Percentiles rank a stretch among this genome's conserved stretches.
These are phyloP conservation scores for Eucalyptus brandiana DNA, from an alignment of 345 rosid species.

Conservation along the genomic window DNA sequence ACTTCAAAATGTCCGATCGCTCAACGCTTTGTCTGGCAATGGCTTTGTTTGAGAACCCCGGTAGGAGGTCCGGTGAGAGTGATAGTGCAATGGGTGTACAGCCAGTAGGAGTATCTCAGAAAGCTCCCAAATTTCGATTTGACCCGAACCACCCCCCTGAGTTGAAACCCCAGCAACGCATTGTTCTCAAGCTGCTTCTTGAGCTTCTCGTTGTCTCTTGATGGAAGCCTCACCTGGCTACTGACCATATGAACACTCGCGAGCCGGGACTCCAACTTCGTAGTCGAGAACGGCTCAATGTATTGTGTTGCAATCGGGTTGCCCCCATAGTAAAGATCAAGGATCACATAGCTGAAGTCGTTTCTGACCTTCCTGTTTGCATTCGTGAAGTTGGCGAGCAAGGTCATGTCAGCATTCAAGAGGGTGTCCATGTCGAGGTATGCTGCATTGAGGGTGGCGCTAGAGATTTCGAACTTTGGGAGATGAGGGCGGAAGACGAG, in stretches of 20 bases:
- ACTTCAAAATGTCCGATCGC: background rate
- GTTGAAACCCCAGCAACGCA: constrained; percentile 24
- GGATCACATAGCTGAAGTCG: constrained; percentile 54
- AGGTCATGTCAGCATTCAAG: constrained; percentile 54
- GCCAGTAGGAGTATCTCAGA: constrained; percentile 59
- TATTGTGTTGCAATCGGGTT: constrained; percentile 52
- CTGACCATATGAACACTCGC: constrained; percentile 45
- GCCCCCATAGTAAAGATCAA: constrained; percentile 56
- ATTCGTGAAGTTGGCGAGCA: constrained; percentile 84
- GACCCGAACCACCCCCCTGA: constrained; percentile 62
- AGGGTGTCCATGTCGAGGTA: constrained; percentile 54
- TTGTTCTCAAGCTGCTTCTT: constrained; percentile 35
- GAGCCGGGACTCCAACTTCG: constrained; percentile 25
- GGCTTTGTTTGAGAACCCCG: constrained; percentile 46
- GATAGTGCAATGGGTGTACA: constrained; percentile 48
- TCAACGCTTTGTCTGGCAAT: constrained; percentile 68
- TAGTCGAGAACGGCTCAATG: constrained; percentile 59
- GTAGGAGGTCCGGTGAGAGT: constrained; percentile 53
- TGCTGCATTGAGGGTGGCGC: constrained; percentile 65
- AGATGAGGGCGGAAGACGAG: constrained; percentile 65
- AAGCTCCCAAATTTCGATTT: constrained; percentile 52
- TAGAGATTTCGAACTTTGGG: constrained; percentile 50
- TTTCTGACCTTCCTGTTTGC: constrained; percentile 64
- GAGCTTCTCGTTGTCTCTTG: constrained; percentile 26
- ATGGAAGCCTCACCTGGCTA: constrained; percentile 63